phyloP scores from a whole-genome alignment of 148 eudicot genomes.

The Rhododendron griersonianum region DNA sequence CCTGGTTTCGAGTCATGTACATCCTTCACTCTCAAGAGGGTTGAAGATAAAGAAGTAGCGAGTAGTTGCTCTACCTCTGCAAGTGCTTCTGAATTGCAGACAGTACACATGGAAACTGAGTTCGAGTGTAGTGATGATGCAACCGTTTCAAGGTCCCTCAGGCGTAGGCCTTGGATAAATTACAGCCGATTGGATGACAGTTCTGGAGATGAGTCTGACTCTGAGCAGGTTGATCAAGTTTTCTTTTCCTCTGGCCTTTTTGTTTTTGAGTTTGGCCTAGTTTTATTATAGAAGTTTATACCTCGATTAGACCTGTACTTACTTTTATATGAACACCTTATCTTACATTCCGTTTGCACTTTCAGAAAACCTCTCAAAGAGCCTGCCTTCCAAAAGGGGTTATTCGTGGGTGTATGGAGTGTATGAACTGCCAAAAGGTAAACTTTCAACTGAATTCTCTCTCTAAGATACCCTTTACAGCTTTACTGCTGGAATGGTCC shows the following conservation, averaged over 20 bases:
- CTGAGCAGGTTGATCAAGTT: constrained; percentile 56
- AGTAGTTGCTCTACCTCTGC: constrained; percentile 49
- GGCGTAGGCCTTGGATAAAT: constrained; percentile 53
- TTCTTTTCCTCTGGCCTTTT: background rate
- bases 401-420: constrained; percentile 75
- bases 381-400: constrained; percentile 79
- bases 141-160: constrained; percentile 46
- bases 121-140: constrained; percentile 32
- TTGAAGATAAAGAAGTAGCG: constrained; percentile 39
- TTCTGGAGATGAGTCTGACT: constrained; percentile 60
- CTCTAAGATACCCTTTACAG: background rate
- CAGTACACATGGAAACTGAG: constrained; percentile 35
- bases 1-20: constrained; percentile 89
- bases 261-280: background rate
- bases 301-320: background rate
- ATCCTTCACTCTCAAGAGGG: constrained; percentile 53
- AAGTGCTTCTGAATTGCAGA: constrained; percentile 39
- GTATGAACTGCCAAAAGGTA: constrained; percentile 90
- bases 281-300: background rate
- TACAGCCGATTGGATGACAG: constrained; percentile 38
- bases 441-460: constrained; percentile 3
- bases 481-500: background rate
- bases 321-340: background rate
- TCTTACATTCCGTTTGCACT: constrained; percentile 10
- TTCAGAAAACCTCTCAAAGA: constrained; percentile 47